Evolutionary conservation across 805 yeast genomes (phyloP).

Genomic region (Isabelozyma gotoi): DNA sequence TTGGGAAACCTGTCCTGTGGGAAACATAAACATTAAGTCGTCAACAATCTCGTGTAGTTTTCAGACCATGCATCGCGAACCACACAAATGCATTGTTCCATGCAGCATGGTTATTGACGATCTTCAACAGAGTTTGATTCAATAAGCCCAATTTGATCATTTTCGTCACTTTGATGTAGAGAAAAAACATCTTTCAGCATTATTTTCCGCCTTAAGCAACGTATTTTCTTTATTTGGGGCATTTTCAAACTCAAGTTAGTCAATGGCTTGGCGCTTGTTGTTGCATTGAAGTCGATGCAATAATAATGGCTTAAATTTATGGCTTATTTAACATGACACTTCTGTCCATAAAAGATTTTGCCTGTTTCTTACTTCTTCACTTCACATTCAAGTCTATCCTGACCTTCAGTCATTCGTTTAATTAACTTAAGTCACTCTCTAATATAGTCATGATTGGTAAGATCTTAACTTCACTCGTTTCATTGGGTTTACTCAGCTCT

Average conservation of each 20-base stretch:
- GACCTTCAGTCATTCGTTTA: background rate
- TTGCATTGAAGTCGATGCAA: background rate
- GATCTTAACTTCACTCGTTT: constrained; percentile 4
- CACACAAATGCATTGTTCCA: background rate
- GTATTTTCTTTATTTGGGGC: too few species aligned
- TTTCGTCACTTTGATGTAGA: background rate
- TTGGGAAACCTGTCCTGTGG: background rate
- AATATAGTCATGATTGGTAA: constrained; percentile 7
- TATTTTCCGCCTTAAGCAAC: background rate
- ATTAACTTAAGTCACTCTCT: constrained; percentile 5
- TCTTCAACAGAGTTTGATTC: background rate
- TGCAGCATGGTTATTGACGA: background rate
- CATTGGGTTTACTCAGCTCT: constrained; percentile 1
- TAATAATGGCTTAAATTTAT: background rate
- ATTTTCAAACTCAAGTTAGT: background rate
- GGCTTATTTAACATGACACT: background rate
- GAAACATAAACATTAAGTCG: background rate
- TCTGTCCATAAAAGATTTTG: constrained; percentile 1
- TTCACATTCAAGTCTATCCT: background rate
- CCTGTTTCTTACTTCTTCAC: background rate
- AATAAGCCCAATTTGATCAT: background rate
- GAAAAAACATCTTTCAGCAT: background rate
- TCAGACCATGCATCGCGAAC: background rate
- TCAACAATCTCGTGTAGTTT: background rate
- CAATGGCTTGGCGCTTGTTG: background rate